Base-by-base conservation (phyloP, 768 basidiomycete genomes). In the Hygrophoropsis aurantiaca region DNA sequence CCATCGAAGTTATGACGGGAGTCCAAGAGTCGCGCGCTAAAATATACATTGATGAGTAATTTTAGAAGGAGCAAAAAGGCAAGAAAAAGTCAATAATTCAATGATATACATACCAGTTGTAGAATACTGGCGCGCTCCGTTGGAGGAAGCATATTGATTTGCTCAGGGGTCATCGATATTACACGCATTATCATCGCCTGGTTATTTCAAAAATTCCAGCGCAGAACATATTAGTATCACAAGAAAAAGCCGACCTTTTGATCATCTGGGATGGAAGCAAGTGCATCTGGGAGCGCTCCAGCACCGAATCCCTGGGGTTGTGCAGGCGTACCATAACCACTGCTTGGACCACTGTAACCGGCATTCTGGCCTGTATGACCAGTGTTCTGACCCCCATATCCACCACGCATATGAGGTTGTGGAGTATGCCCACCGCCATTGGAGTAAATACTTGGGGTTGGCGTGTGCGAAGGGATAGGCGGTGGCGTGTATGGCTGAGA, bases 101-200 rank as follows among this genome's bases (percentile, higher is more conserved):
- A 43, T 44, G 38, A 41, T 34, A 35, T 20, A 78, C 87, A 55
- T 33, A 93, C 92, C 60, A 97, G 72, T 68, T 93, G 89, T 56
- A 92, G 78, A 54, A 93, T 85, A 26, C 81, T 88, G 10, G 81
- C 76, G 21, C 87, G 75, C 57, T 94, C 91, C 4, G 74, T 67
- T 1, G 85, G 82, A 9, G 90, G 85, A 27, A 95, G 67, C 52
- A 74, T 72, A 41, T 82, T 80, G 48, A 97, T 84, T 62, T 97
- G 90, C 32, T 90, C 91, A 2, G 84, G 81, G 1, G 89, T 87
- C 84, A 97, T 87, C 27, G 79, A 71, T 46, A 94, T 58, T 3
- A 94, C 85, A 44, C 84, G 84, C 69, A 88, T 75, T 30, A 94
- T 82, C 67, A 91, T 80, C 32, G 79, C 79, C 85, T 85, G 50